Evolutionary conservation across 192 early-diverging fungal species (phyloP), one percentile per base, ranked within the genome.

Genomic region (Geranomyces michiganensis): DNA sequence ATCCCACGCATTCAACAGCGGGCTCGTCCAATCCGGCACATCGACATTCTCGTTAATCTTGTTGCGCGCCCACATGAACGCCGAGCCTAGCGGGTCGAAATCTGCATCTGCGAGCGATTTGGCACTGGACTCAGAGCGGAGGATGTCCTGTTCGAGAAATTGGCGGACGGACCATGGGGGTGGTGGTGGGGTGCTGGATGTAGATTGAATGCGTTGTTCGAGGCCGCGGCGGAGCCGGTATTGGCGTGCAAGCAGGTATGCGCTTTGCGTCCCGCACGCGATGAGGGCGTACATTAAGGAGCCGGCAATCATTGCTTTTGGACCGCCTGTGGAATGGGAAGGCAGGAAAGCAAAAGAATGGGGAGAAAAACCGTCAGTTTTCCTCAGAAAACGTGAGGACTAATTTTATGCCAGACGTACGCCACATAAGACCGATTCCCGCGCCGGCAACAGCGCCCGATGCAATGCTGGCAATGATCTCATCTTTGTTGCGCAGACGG

Each of bases 1-100:
- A 68, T 85, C 83, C 19, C 76, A 67, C 46, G 83, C 83, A 75
- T 82, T 79, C 56, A 77, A 19, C 58, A 80, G 32, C 41, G 82
- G 82, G 26, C 69, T 75, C 33, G 74, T 65, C 79, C 79, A 84
- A 19, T 67, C 71, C 32, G 64, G 70, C 68, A 65, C 14, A 77
- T 77, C 65, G 10, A 72, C 74, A 27, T 63, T 59, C 26, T 65
- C 71, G 30, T 63, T 75, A 46, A 75, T 36, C 51, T 31, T 51
- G 53, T 72, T 62, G 21, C 70, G 19, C 3, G 58, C 47, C 66
- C 56, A 74, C 24, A 62, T 45, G 43, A 74, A 67, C 62, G 36
- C 27, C 9, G 22, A 10, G 17, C 62, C 70, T 5, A 72, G 17
- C 27, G 70, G 70, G 51, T 72, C 70, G 10, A 55, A 29, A 15